Conservation (phyloP, 2,329 filamentous ascomycete species). For the Stagonosporopsis vannaccii region DNA sequence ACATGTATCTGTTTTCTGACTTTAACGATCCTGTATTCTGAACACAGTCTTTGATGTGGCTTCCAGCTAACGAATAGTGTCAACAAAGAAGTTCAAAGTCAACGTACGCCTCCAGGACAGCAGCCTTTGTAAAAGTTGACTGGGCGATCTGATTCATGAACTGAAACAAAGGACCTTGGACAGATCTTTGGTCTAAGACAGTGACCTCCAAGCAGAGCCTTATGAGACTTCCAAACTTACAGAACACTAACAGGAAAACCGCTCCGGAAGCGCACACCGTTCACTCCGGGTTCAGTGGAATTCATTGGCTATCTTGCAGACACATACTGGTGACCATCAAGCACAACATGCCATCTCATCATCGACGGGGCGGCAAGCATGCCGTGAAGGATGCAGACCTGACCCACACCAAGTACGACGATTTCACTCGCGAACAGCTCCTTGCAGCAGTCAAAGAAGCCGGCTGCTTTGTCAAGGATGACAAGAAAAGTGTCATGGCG, state of each 20-base stretch:
- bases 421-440: slow-evolving; percentile 33
- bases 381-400: slow-evolving; percentile 35
- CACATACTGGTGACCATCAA: neutral
- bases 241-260: neutral
- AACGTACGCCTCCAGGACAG: neutral
- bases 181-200: neutral
- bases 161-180: slow-evolving; percentile 3
- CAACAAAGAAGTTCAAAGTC: neutral
- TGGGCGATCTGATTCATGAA: neutral
- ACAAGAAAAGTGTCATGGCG: slow-evolving; percentile 41
- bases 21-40: neutral
- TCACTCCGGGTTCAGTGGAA: neutral
- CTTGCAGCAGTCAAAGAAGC: slow-evolving; percentile 26
- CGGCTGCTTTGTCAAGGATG: slow-evolving; percentile 37
- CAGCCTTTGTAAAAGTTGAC: neutral
- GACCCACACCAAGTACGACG: slow-evolving; percentile 42
- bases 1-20: neutral
- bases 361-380: slow-evolving; percentile 42
- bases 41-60: neutral
- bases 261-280: too few relatives aligned
- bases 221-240: neutral
- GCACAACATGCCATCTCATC: slow-evolving; percentile 21
- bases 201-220: neutral
- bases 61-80: neutral
- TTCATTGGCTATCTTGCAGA: too few relatives aligned